Base-by-base conservation (phyloP, 768 basidiomycete species). In the Myochromella boudieri region DNA sequence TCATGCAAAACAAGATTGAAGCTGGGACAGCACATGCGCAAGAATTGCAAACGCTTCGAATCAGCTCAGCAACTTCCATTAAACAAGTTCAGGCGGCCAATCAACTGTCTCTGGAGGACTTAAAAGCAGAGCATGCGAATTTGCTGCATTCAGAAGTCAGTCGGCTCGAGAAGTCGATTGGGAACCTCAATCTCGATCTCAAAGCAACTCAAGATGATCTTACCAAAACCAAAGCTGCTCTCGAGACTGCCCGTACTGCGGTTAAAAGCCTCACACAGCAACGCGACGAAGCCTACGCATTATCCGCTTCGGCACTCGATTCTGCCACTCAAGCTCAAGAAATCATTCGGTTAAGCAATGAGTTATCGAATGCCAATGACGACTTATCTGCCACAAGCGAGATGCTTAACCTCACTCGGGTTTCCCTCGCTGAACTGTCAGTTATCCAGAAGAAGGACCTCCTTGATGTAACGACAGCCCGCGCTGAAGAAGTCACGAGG, bases 141-240 rank as follows among this genome's bases (percentile, higher is more conserved):
- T 54, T 64, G 4, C 70, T 87, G 14, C 82, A 85, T 45, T 74
- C 73, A 14, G 75, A 86, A 55, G 68, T 78, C 31, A 71, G 74
- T 43, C 62, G 62, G 0, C 66, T 84, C 17, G 80, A 83, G 65
- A 90, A 90, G 68, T 76, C 78, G 57, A 74, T 87, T 41, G 70
- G 70, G 44, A 77, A 67, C 40, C 71, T 85, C 51, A 79, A 69
- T 46, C 68, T 91, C 24, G 88, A 92, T 54, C 77, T 93, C 33
- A 90, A 85, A 58, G 91, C 90, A 11, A 90, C 91, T 0, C 81
- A 85, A 58, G 90, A 93, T 51, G 90, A 92, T 61, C 81, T 94
- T 27, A 59, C 74, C 2, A 92, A 91, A 70, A 75, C 86, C 4
- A 92, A 93, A 63, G 60, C 77, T 1, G 66, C 78, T 20, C 58